A percentile compares a stretch with the other conserved stretches of the same genome.
phyloP scores from a whole-genome alignment of 495 filamentous ascomycete genomes.

The Bathelium albidoporum region DNA sequence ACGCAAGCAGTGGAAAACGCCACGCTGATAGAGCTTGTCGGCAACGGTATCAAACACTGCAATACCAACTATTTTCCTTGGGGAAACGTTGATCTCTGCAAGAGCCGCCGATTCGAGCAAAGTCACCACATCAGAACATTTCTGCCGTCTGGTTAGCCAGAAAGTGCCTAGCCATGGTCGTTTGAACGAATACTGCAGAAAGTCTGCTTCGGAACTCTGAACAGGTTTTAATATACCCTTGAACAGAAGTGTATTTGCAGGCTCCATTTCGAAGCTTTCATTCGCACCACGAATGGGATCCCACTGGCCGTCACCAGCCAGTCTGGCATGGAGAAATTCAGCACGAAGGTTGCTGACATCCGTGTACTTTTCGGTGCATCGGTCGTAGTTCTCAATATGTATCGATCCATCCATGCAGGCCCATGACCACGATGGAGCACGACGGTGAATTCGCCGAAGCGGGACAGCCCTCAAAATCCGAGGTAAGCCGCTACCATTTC shows the following conservation, averaged over 20 bases:
- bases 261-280: neutral
- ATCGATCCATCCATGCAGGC: neutral
- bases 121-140: neutral
- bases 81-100: neutral
- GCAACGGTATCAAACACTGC: neutral
- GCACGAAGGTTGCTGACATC: neutral
- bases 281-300: neutral
- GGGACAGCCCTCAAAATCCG: neutral
- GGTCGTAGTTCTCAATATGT: neutral
- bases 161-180: neutral
- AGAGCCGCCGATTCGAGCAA: neutral
- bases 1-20: neutral
- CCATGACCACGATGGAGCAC: neutral
- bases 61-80: neutral
- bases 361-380: neutral
- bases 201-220: neutral
- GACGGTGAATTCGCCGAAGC: neutral
- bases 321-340: neutral
- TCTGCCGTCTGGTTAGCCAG: neutral
- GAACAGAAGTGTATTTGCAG: neutral
- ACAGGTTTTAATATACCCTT: neutral
- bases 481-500: neutral
- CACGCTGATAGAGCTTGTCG: neutral
- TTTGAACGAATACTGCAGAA: neutral
- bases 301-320: neutral